Evolutionary conservation across 805 yeast species (phyloP), one percentile per base, ranked within the genome.

Genomic region (Wickerhamiella bombiphila): DNA sequence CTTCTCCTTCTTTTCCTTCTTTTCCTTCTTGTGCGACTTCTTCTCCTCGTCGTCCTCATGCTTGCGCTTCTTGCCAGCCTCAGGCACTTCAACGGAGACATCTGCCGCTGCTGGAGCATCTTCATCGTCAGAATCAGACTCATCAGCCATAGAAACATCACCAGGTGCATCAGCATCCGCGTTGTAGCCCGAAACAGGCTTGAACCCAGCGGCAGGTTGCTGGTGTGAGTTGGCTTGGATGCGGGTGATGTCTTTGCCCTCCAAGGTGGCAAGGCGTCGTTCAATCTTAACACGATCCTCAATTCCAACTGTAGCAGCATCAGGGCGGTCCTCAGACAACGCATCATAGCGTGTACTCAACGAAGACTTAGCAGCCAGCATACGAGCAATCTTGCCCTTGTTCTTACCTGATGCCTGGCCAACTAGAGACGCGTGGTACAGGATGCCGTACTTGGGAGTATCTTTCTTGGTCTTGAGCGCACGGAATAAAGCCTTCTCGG

Each of bases 331-430:
- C 68, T 91, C 98, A 47, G 96, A 79, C 44, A 91, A 69, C 22
- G 96, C 94, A 66, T 91, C 98, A 61, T 80, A 88, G 70, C 98
- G 81, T 52, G 88, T 69, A 45, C 95, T 81, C 54, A 91, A 93
- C 39, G 98, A 93, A 50, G 96, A 94, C 69, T 91, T 91, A 42
- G 97, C 97, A 52, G 98, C 98, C 47, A 91, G 73, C 50, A 91
- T 94, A 69, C 98, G 79, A 42, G 98, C 97, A 59, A 91, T 83
- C 70, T 86, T 91, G 68, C 98, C 98, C 72, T 91, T 91, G 69
- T 91, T 91, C 65, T 80, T 80, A 64, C 95, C 95, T 36, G 93
- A 72, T 42, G 98, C 98, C 70, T 88, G 95, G 48, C 98, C 98
- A 50, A 91, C 93, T 47, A 91, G 70, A 22, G 95, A 82, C 41